Conservation (phyloP, 148 eudicot genomes). For the Heliosperma pusillum region DNA sequence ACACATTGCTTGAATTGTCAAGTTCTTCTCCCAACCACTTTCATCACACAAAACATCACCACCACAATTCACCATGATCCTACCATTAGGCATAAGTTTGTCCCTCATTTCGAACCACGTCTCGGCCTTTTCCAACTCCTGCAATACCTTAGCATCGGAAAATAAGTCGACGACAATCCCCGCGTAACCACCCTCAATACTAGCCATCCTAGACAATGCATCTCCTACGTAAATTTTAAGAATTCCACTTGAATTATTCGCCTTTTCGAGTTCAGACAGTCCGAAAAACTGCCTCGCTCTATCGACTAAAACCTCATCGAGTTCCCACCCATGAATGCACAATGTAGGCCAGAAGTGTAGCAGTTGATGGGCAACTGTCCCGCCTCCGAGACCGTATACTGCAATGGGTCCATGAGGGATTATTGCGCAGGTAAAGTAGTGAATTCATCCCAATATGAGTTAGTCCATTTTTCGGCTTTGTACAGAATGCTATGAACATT, state of each 20-base stretch:
- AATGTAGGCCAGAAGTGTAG: conserved; percentile 73
- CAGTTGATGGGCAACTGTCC: conserved; percentile 71
- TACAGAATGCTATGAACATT: conserved; percentile 73
- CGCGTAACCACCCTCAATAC: conserved; percentile 76
- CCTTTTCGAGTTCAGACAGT: conserved; percentile 60
- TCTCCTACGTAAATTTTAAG: conserved; percentile 69
- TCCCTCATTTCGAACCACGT: conserved; percentile 60
- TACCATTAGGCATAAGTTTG: conserved; percentile 73
- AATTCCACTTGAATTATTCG: conserved; percentile 49
- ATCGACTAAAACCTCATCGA: conserved; percentile 64
- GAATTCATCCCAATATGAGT: conserved; percentile 86
- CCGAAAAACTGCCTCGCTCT: conserved; percentile 65
- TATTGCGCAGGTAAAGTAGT: conserved; percentile 74
- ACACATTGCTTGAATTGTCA: conserved; percentile 56
- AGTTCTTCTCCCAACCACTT: conserved; percentile 48
- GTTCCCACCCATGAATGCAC: conserved; percentile 84
- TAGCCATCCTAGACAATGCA: conserved; percentile 54
- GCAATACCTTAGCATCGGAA: conserved; percentile 65
- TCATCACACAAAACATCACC: conserved; percentile 29
- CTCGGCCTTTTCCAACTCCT: conserved; percentile 56
- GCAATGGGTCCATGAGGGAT: conserved; percentile 76
- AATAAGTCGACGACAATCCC: conserved; percentile 86
- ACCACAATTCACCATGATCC: conserved; percentile 92
- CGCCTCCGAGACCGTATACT: conserved; percentile 82
- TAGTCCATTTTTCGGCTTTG: conserved; percentile 61